Evolutionary conservation across 441 rosid species (phyloP), one percentile per base, ranked within the genome.

Genomic region (Aleurites moluccanus): DNA sequence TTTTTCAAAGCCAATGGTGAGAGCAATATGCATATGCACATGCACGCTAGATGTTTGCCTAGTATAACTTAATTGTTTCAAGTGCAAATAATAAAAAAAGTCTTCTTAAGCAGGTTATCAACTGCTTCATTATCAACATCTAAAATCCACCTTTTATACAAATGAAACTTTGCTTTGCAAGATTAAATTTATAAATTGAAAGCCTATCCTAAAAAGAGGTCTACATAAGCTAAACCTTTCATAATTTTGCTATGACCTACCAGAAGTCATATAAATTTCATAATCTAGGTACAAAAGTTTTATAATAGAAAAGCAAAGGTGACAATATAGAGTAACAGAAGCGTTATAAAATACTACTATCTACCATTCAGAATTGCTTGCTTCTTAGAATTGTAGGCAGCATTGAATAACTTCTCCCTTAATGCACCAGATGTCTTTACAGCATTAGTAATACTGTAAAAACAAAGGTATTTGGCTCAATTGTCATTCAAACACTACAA

Each of bases 371-470:
- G 69, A 16, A 96, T 62, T 27, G 99, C 98, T 83, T 89, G 94
- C 88, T 91, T 96, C 88, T 96, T 96, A 69, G 99, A 91, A 81
- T 91, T 94, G 84, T 92, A 96, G 73, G 99, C 99, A 77, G 88
- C 92, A 87, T 88, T 96, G 80, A 94, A 96, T 64, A 96, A 85
- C 75, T 86, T 96, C 87, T 94, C 92, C 85, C 78, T 92, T 66
- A 96, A 79, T 45, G 83, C 86, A 82, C 98, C 99, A 61, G 99
- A 92, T 62, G 91, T 66, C 85, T 90, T 89, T 64, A 96, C 99
- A 62, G 98, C 93, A 83, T 87, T 94, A 8, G 75, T 86, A 72
- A 96, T 87, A 64, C 99, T 96, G 90, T 84, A 87, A 75, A 79
- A 75, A 80, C 49, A 77, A 44, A 76, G 64, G 75, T 28, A 67